Evolutionary conservation across 257 asterid genomes (phyloP).

Genomic region (Henckelia pumila): DNA sequence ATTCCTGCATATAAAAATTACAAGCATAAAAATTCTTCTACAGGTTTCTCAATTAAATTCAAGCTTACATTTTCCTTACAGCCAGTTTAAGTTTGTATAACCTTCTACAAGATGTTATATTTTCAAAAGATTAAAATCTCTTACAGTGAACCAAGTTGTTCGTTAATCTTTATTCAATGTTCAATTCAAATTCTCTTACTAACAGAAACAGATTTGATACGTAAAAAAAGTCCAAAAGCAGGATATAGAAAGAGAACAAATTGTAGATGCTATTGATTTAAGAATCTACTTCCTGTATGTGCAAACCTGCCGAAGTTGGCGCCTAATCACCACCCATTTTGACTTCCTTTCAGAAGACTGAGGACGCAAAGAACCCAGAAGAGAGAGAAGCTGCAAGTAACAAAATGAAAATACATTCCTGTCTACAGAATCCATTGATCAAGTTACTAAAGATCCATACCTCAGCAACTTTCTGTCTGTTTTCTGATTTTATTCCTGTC

Average conservation of each 20-base stretch:
- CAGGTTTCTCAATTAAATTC: background rate
- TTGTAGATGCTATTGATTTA: background rate
- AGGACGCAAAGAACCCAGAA: conserved; percentile 87
- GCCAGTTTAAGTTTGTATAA: no score
- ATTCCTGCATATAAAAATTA: background rate
- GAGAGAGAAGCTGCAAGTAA: conserved; percentile 79
- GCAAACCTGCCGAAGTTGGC: conserved; percentile 93
- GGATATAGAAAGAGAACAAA: conserved; percentile 7
- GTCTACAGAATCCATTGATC: conserved; percentile 11
- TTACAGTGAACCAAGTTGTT: no score
- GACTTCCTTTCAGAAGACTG: conserved; percentile 93
- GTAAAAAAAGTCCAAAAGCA: conserved; percentile 12
- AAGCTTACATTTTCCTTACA: background rate
- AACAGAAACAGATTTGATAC: background rate
- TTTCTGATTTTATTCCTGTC: conserved; percentile 80
- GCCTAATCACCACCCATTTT: conserved; percentile 90
- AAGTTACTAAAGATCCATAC: conserved; percentile 35
- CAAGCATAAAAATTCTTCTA: conserved; percentile 6
- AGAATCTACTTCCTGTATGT: conserved; percentile 15
- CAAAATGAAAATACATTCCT: conserved; percentile 18
- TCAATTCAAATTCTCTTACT: conserved; percentile 4
- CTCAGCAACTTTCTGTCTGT: conserved; percentile 94
- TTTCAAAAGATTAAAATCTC: no score
- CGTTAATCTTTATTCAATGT: no score
- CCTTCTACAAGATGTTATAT: no score